phyloP scores from a whole-genome alignment of 1,284 basidiomycete genomes.

The Puccinia coronata region DNA sequence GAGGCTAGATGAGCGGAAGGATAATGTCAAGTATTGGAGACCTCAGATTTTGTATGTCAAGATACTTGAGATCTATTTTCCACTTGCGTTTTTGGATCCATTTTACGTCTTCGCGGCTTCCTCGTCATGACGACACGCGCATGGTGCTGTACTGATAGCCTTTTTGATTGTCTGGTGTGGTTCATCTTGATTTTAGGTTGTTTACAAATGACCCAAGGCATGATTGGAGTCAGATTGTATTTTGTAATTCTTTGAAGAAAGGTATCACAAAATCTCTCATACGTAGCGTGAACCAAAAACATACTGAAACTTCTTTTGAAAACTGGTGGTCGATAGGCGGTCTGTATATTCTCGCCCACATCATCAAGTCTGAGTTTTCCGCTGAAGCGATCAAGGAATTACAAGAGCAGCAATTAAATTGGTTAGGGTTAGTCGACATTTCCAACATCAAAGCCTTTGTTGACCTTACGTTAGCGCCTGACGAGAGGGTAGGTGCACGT shows the following conservation, averaged over 20 bases:
- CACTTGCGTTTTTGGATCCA: background rate
- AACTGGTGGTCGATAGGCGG: conserved; percentile 9
- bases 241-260: conserved; percentile 49
- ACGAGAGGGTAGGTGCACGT: conserved; percentile 47
- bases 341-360: conserved; percentile 42
- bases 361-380: conserved; percentile 49
- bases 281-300: background rate
- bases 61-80: background rate
- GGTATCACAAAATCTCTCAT: background rate
- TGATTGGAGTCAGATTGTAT: conserved; percentile 49
- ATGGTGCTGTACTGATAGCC: background rate
- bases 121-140: background rate
- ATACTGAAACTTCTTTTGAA: background rate
- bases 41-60: conserved; percentile 44
- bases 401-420: conserved; percentile 47
- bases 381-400: conserved; percentile 42
- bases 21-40: conserved; percentile 48
- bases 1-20: conserved; percentile 46
- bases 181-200: conserved; percentile 11
- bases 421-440: conserved; percentile 47
- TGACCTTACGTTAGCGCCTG: conserved; percentile 42
- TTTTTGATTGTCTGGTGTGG: background rate
- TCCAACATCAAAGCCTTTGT: conserved; percentile 49
- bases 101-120: no score
- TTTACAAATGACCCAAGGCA: conserved; percentile 43